Evolutionary conservation across 2,329 filamentous ascomycete genomes (phyloP).

Genomic region (Trichoderma atroviride): DNA sequence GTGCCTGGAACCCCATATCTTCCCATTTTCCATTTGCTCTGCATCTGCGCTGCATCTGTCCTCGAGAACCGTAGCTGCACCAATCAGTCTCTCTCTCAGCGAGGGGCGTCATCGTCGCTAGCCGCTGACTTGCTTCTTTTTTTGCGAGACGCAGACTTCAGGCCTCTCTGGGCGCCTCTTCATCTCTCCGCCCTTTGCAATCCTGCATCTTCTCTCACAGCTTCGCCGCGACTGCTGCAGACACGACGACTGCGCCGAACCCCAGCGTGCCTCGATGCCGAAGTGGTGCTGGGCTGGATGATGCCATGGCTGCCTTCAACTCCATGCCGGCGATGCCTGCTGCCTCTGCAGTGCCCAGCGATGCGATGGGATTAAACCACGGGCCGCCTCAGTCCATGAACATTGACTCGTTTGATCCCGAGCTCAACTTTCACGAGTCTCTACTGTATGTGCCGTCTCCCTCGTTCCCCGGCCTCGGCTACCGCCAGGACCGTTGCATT

Average conservation of each 20-base stretch:
- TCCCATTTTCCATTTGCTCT: slow-evolving; percentile 12
- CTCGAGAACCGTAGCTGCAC: neutral
- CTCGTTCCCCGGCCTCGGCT: neutral
- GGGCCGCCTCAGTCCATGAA: slow-evolving; percentile 43
- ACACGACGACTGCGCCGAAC: slow-evolving; percentile 6
- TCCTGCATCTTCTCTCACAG: neutral
- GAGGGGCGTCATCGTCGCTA: slow-evolving; percentile 17
- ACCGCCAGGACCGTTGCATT: neutral
- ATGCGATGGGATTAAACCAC: slow-evolving; percentile 52
- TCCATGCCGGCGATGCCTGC: slow-evolving; percentile 56
- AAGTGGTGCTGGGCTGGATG: slow-evolving; percentile 39
- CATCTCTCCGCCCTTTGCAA: neutral
- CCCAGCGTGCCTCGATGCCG: slow-evolving; percentile 32
- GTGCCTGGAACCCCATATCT: slow-evolving; percentile 20
- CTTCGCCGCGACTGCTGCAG: neutral
- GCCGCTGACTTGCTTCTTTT: neutral
- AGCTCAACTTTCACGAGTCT: slow-evolving; percentile 59
- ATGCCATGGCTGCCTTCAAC: slow-evolving; percentile 63
- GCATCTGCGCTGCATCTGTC: neutral
- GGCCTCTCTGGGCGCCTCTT: neutral
- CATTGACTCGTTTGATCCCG: slow-evolving; percentile 57
- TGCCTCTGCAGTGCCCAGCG: slow-evolving; percentile 43
- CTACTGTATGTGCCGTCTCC: slow-evolving; percentile 53
- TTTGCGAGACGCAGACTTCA: neutral
- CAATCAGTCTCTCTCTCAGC: slow-evolving; percentile 2